Evolutionary conservation across 2,329 filamentous ascomycete species (phyloP), one percentile per base, ranked within the genome.

Genomic region (Neocucurbitaria cava): DNA sequence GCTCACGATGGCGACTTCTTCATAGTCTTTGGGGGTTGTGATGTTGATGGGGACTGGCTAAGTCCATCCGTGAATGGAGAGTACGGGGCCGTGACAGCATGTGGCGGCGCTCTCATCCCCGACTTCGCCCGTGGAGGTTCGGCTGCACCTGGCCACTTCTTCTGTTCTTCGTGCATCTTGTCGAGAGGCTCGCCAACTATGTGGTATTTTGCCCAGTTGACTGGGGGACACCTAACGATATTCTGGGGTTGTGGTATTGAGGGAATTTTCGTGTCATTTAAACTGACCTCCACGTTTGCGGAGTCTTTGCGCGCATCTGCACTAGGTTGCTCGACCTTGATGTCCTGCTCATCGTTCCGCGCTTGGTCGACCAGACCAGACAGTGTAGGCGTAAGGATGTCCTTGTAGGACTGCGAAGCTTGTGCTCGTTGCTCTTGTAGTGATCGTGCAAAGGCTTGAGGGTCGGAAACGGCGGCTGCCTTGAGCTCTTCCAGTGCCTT

Each of bases 181-280:
- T 97, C 92, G 31, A 97, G 81, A 1, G 91, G 86, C 55, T 91
- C 89, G 44, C 92, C 93, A 3, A 95, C 87, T n/a, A 97, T 83
- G 65, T 91, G 91, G 75, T 98, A 98, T 71, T 96, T 93, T 11
- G 88, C 86, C 94, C 94, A 98, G 79, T 97, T 96, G 69, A 98
- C 88, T 8, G 91, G 89, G 8, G 94, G 94, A 78, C 89, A 92
- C 36, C 93, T 87, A 23, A 96, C 88, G 0, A 98, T 81, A 64
- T 90, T 90, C 74, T 97, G 94, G 6, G 90, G 87, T 13, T 83
- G 84, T 0, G 93, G 93, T 13, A 97, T 84, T 17, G 78, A 78
- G 2, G 85, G 80, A 79, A 92, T 92, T 23, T 64, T 57, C 15
- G 58, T 20, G 18, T 59, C 54, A 5, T 59, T 49, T 26, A 56